These are phyloP conservation scores for Malassezia sp. DNA, from an alignment of 1,284 basidiomycete species.

Conservation along the genomic window DNA sequence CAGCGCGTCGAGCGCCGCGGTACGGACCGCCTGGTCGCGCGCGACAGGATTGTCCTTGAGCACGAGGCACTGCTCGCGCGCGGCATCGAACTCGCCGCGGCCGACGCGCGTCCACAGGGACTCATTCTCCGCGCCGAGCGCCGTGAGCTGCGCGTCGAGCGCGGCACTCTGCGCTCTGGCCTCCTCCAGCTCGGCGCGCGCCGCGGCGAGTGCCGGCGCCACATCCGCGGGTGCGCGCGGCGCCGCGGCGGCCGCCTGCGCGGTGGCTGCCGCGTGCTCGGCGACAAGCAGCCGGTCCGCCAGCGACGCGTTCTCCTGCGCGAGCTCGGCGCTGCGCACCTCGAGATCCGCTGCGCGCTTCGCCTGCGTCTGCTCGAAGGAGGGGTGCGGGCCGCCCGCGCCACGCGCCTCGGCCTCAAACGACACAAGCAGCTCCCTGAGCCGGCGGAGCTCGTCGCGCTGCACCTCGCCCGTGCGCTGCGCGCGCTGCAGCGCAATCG, in stretches of 20 bases:
- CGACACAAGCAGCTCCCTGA: conserved; percentile 23
- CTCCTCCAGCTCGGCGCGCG: conserved; percentile 11
- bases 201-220: conserved; percentile 2
- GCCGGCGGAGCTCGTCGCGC: conserved; percentile 22
- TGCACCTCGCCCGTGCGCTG: conserved; percentile 12
- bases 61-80: conserved; percentile 59
- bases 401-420: conserved; percentile 33
- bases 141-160: conserved; percentile 52
- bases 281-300: conserved; percentile 8
- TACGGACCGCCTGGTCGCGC: conserved; percentile 60
- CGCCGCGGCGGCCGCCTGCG: background rate
- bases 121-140: conserved; percentile 61
- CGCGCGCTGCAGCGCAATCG: conserved; percentile 18
- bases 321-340: conserved; percentile 17
- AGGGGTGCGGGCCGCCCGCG: conserved; percentile 14
- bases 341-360: conserved; percentile 37
- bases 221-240: conserved; percentile 1
- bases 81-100: conserved; percentile 65
- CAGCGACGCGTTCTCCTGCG: conserved; percentile 9
- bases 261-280: background rate
- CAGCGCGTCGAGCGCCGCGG: conserved; percentile 59
- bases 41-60: conserved; percentile 64
- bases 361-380: conserved; percentile 33
- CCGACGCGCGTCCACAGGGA: conserved; percentile 53
- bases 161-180: conserved; percentile 26